Evolutionary conservation across 1,139 yeast species (phyloP).

Genomic region (Fermentozyma sake): DNA sequence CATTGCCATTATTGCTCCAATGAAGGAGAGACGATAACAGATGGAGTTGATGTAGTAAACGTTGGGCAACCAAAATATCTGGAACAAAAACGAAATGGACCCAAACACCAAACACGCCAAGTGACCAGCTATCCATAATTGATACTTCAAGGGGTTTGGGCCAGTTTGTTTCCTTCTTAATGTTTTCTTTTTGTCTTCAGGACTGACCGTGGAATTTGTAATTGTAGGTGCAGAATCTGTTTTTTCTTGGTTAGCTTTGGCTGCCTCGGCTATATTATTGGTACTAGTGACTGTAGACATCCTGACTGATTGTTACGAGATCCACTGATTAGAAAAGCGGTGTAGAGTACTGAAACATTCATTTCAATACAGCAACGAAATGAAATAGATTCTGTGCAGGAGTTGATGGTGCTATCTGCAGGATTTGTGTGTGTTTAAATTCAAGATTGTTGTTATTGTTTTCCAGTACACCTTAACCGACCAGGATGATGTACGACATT

Average conservation of each 20-base stretch:
- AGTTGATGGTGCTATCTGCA: too few species aligned
- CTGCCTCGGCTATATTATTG: too few species aligned
- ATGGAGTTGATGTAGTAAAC: slow-evolving; percentile 40
- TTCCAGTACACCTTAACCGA: too few species aligned
- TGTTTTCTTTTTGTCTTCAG: slow-evolving; percentile 26
- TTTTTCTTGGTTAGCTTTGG: slow-evolving; percentile 1
- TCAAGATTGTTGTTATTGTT: too few species aligned
- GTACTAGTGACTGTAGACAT: too few species aligned
- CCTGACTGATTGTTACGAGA: too few species aligned
- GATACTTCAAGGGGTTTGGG: slow-evolving; percentile 41
- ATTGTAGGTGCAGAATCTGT: slow-evolving; percentile 5
- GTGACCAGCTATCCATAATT: slow-evolving; percentile 65
- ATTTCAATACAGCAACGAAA: too few species aligned
- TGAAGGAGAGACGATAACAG: slow-evolving; percentile 49
- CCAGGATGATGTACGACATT: too few species aligned
- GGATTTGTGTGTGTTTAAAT: too few species aligned
- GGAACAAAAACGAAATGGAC: slow-evolving; percentile 42
- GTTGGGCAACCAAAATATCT: slow-evolving; percentile 42
- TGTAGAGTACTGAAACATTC: too few species aligned
- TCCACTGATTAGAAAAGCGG: too few species aligned
- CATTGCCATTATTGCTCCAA: slow-evolving; percentile 56
- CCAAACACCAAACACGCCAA: slow-evolving; percentile 46
- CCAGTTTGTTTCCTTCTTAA: slow-evolving; percentile 35
- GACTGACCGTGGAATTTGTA: slow-evolving; percentile 22
- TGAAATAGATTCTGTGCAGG: too few species aligned